Conservation (phyloP, 2,329 filamentous ascomycete genomes). For the Venturia carpophila region DNA sequence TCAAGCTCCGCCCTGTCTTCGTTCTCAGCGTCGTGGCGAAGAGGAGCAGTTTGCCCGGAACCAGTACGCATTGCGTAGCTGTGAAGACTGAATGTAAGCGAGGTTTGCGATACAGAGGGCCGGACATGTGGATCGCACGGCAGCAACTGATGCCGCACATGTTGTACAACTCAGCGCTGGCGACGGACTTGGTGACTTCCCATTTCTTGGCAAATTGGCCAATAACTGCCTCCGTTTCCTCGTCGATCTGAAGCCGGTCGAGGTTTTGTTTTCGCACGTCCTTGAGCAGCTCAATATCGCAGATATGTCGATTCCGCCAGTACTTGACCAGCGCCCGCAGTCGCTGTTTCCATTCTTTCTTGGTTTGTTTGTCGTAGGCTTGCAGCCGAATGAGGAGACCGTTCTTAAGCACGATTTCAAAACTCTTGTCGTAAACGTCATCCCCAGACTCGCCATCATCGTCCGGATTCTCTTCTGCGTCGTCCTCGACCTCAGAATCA, state of each 20-base stretch:
- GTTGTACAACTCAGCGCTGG: conserved; percentile 59
- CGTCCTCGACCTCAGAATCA: conserved; percentile 49
- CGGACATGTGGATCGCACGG: conserved; percentile 53
- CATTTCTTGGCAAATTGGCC: conserved; percentile 60
- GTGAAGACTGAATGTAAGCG: conserved; percentile 55
- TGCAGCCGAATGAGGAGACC: conserved; percentile 53
- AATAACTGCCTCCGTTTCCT: conserved; percentile 56
- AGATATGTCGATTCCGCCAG: conserved; percentile 50
- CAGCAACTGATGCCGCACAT: conserved; percentile 58
- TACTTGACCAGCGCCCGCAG: conserved; percentile 51
- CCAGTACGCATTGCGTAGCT: conserved; percentile 52
- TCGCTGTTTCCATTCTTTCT: conserved; percentile 55
- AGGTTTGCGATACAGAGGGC: conserved; percentile 56
- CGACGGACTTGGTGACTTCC: conserved; percentile 57
- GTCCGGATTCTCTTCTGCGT: conserved; percentile 37
- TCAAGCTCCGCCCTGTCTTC: conserved; percentile 46
- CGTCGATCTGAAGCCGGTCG: conserved; percentile 53
- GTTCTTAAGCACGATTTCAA: conserved; percentile 56
- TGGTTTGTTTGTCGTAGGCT: conserved; percentile 48
- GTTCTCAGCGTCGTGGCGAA: conserved; percentile 53
- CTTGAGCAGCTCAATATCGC: conserved; percentile 52
- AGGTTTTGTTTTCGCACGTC: conserved; percentile 51
- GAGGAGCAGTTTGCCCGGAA: conserved; percentile 52
- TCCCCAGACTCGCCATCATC: conserved; percentile 48
- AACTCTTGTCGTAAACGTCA: conserved; percentile 49